Conservation (phyloP, 2,329 filamentous ascomycete genomes). For the Penicillium griseofulvum region DNA sequence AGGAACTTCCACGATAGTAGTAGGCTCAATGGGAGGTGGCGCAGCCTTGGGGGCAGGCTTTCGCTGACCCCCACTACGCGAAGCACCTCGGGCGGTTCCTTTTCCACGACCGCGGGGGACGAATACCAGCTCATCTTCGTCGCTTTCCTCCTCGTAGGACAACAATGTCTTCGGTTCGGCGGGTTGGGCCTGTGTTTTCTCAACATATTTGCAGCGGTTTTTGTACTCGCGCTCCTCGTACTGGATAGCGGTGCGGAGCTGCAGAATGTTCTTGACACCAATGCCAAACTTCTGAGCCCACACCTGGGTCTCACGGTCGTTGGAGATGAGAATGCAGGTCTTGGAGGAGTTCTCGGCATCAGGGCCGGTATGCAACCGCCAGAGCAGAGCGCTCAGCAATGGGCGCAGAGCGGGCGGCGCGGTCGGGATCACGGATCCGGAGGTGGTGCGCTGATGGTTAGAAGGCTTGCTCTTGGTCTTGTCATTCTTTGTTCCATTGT, state of each 20-base stretch:
- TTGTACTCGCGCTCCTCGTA: slow-evolving; percentile 48
- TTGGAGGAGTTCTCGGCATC: slow-evolving; percentile 35
- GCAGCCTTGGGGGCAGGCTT: slow-evolving; percentile 28
- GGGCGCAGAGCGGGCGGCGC: slow-evolving; percentile 42
- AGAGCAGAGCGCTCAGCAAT: slow-evolving; percentile 46
- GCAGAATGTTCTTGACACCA: slow-evolving; percentile 48
- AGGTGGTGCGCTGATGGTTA: slow-evolving; percentile 34
- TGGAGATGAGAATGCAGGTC: slow-evolving; percentile 45
- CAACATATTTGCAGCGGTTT: slow-evolving; percentile 45
- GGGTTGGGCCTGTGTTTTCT: slow-evolving; percentile 39
- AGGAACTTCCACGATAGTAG: slow-evolving; percentile 42
- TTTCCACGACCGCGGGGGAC: slow-evolving; percentile 44
- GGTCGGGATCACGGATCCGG: slow-evolving; percentile 36
- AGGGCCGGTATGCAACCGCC: slow-evolving; percentile 42
- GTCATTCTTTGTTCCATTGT: slow-evolving; percentile 23
- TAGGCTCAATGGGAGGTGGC: slow-evolving; percentile 26
- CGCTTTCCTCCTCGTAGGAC: slow-evolving; percentile 49
- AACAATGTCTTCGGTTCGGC: slow-evolving; percentile 45
- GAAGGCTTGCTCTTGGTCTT: slow-evolving; percentile 20
- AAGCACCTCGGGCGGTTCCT: slow-evolving; percentile 28
- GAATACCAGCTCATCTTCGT: slow-evolving; percentile 50
- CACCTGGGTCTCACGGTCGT: slow-evolving; percentile 43
- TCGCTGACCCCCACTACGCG: slow-evolving; percentile 27
- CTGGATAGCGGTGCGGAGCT: slow-evolving; percentile 48
- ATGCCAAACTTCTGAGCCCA: slow-evolving; percentile 51